phyloP scores from a whole-genome alignment of 306 rosid genomes.

The Pyrus communis region DNA sequence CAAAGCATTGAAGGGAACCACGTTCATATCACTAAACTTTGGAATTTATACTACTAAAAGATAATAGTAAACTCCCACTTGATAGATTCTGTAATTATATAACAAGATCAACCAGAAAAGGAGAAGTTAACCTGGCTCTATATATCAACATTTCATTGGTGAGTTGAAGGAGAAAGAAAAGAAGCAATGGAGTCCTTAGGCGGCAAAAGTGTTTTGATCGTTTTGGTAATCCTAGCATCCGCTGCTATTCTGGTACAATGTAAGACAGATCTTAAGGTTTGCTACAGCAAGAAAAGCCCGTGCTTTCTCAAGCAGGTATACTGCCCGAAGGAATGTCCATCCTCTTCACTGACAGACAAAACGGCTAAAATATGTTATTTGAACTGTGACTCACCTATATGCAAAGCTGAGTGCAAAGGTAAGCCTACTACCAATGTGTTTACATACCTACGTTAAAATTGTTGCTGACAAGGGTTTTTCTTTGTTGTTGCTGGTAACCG shows the following conservation, averaged over 20 bases:
- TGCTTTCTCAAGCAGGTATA: conserved; percentile 35
- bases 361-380: conserved; percentile 60
- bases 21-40: neutral
- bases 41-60: neutral
- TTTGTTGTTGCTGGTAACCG: neutral
- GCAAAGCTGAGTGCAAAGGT: conserved; percentile 70
- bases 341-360: conserved; percentile 30
- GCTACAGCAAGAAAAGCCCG: conserved; percentile 27
- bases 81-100: conserved; percentile 11
- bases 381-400: conserved; percentile 65
- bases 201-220: conserved; percentile 6
- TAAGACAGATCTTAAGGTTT: conserved; percentile 11
- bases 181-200: conserved; percentile 32
- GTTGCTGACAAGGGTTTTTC: neutral
- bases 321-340: conserved; percentile 66
- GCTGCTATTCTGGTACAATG: conserved; percentile 19
- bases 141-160: neutral
- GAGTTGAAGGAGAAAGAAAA: conserved; percentile 1
- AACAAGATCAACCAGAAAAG: neutral
- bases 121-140: neutral
- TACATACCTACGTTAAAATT: neutral
- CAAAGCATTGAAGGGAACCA: neutral
- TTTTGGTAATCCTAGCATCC: conserved; percentile 16
- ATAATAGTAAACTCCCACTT: conserved; percentile 13
- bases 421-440: conserved; percentile 16